These are phyloP conservation scores for Aspergillus fumigatiaffinis DNA, from an alignment of 2,329 filamentous ascomycete species.

Conservation along the genomic window DNA sequence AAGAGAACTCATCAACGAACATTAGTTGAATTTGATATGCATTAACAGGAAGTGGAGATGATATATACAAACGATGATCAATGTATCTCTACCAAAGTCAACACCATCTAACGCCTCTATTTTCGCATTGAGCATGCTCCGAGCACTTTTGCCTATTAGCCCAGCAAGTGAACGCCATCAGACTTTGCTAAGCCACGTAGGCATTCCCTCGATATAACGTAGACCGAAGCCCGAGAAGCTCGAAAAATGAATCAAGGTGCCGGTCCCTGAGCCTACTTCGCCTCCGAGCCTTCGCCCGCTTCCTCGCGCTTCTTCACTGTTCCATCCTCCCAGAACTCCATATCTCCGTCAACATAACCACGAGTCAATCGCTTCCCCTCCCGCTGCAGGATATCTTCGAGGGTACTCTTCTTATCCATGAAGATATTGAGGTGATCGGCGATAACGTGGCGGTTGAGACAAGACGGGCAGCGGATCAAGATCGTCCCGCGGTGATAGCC, in stretches of 20 bases:
- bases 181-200: neutral
- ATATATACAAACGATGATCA: constrained; percentile 12
- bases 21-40: neutral
- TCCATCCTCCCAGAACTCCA: constrained; percentile 88
- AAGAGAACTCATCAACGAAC: too few species aligned
- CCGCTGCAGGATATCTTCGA: constrained; percentile 41
- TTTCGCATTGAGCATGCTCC: neutral
- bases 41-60: neutral
- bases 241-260: neutral
- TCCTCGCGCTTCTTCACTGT: constrained; percentile 29
- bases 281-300: neutral
- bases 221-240: neutral
- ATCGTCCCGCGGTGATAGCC: constrained; percentile 90
- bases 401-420: constrained; percentile 38
- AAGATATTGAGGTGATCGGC: constrained; percentile 75
- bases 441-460: constrained; percentile 85
- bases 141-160: neutral
- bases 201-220: neutral
- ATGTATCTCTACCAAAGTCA: constrained; percentile 10
- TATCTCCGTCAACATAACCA: constrained; percentile 74
- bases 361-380: constrained; percentile 69
- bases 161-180: neutral
- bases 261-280: constrained; percentile 4
- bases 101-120: constrained; percentile 1
- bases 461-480: constrained; percentile 81